Conservation (phyloP, 2,329 filamentous ascomycete genomes). For the Aureobasidium leucospermi region DNA sequence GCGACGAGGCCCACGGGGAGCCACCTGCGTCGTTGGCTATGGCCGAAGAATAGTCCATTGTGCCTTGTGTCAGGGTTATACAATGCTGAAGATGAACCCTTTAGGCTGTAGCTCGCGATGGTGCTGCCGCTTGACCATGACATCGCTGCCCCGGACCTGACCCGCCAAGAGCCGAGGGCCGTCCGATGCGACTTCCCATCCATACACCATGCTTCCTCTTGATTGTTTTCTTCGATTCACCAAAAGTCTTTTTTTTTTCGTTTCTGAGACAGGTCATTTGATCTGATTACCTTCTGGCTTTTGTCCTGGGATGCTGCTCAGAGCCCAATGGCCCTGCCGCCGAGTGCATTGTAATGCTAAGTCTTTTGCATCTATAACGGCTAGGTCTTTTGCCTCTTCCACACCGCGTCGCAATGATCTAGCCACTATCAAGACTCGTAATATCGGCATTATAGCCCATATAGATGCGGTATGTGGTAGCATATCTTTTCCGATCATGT, state of each 20-base stretch:
- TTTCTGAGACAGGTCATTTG: neutral
- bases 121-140: constrained; percentile 19
- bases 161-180: constrained; percentile 10
- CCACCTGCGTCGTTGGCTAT: constrained; percentile 51
- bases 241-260: neutral
- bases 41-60: constrained; percentile 57
- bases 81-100: constrained; percentile 12
- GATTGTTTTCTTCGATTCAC: neutral
- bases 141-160: constrained; percentile 20
- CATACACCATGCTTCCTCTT: neutral
- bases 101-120: constrained; percentile 16
- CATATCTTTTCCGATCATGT: neutral
- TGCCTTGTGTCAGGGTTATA: constrained; percentile 1
- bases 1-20: constrained; percentile 59
- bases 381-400: constrained; percentile 14
- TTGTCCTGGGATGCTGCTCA: constrained; percentile 7
- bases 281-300: neutral
- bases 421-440: constrained; percentile 52
- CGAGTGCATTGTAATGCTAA: neutral
- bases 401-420: constrained; percentile 6
- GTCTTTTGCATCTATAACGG: neutral
- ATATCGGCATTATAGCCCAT: constrained; percentile 97
- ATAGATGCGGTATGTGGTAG: constrained; percentile 67
- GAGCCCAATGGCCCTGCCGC: constrained; percentile 4
- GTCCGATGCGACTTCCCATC: neutral